Percentiles rank a stretch among this genome's conserved stretches.
Conservation (phyloP, 106 monocot genomes). For the Dendrobium chrysotoxum region DNA sequence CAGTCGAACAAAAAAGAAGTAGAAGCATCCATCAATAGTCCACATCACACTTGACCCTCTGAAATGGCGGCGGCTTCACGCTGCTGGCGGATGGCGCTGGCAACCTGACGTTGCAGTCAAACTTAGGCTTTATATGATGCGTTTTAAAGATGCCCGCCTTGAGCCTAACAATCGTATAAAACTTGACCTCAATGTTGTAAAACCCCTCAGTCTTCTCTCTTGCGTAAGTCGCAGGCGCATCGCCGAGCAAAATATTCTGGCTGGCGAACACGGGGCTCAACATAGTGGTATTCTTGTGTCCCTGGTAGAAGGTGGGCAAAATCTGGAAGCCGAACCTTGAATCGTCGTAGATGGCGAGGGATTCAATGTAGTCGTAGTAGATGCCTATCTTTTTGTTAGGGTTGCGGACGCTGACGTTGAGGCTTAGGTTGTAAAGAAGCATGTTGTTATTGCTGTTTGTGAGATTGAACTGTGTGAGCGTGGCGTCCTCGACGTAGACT, state of each 20-base stretch:
- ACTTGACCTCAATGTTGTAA: conserved; percentile 10
- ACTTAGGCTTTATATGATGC: not conserved
- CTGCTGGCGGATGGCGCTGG: not conserved
- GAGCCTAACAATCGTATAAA: conserved; percentile 1
- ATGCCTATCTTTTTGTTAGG: conserved; percentile 39
- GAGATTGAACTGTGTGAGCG: conserved; percentile 26
- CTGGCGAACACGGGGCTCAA: conserved; percentile 16
- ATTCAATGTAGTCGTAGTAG: conserved; percentile 46
- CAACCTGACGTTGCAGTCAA: conserved; percentile 2
- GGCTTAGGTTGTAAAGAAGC: conserved; percentile 33
- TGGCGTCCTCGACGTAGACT: conserved; percentile 22
- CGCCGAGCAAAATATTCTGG: not conserved
- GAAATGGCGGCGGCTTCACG: not conserved
- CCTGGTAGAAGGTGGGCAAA: conserved; percentile 46
- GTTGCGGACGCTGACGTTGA: conserved; percentile 38
- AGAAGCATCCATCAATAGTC: not conserved
- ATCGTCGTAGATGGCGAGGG: conserved; percentile 23
- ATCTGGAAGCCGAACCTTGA: conserved; percentile 9
- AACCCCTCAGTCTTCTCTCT: conserved; percentile 18
- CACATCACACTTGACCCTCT: conserved; percentile 5
- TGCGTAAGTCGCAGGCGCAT: not conserved
- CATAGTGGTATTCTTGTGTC: conserved; percentile 30
- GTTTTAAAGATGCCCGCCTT: conserved; percentile 5
- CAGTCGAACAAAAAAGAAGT: not conserved
- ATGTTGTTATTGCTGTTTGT: conserved; percentile 8